Percentiles rank a stretch among this genome's conserved stretches.
Conservation (phyloP, 2,329 filamentous ascomycete species). For the Pseudonectria foliicola region DNA sequence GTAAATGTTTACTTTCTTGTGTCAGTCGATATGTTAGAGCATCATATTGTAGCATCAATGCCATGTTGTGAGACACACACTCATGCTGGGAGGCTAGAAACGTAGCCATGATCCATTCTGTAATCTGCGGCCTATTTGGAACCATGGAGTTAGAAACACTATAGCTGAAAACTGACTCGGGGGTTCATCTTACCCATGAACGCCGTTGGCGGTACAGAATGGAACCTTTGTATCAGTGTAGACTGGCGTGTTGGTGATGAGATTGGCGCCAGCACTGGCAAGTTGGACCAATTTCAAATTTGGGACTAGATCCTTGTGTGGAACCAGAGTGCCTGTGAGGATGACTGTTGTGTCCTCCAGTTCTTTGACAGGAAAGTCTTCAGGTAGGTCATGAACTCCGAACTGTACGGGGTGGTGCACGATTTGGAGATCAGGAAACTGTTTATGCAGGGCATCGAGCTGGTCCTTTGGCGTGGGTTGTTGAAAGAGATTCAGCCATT, state of each 20-base stretch:
- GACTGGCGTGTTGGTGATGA: conserved; percentile 37
- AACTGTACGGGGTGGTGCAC: conserved; percentile 23
- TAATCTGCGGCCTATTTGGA: conserved; percentile 51
- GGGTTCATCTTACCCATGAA: conserved; percentile 53
- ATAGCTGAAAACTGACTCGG: no score
- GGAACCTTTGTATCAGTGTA: conserved; percentile 43
- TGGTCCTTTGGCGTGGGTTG: conserved; percentile 25
- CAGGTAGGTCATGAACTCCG: conserved; percentile 18
- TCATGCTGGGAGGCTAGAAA: conserved; percentile 43
- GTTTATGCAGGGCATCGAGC: conserved; percentile 28
- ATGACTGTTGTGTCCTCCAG: conserved; percentile 45
- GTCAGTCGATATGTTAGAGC: background rate
- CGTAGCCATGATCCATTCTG: conserved; percentile 49
- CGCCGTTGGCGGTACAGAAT: conserved; percentile 50
- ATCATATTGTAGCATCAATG: no score
- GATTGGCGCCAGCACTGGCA: conserved; percentile 46
- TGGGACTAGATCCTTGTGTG: conserved; percentile 35
- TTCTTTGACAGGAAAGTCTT: conserved; percentile 26
- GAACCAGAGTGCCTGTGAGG: conserved; percentile 36
- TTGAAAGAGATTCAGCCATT: conserved; percentile 36
- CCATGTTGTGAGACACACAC: conserved; percentile 26
- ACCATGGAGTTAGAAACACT: no score
- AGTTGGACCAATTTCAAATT: conserved; percentile 48
- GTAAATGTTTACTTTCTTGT: conserved; percentile 35
- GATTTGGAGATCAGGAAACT: conserved; percentile 39